Base-by-base conservation (phyloP, 495 filamentous ascomycete genomes). In the Penicillium canescens region DNA sequence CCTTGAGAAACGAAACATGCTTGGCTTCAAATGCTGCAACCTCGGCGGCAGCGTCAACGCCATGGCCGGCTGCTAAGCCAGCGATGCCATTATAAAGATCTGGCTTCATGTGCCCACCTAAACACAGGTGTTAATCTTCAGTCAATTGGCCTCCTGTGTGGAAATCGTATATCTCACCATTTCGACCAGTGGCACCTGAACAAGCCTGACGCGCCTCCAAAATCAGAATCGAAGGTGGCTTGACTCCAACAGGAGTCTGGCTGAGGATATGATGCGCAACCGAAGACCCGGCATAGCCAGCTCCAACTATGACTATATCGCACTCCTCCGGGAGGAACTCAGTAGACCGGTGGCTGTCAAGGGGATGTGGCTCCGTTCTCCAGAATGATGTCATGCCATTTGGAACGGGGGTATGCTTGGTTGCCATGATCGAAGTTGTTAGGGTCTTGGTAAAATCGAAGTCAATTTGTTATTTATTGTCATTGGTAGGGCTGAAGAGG, bases 191-290 rank as follows among this genome's bases (percentile, higher is more conserved):
- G 14, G 90, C 91, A 4, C 91, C 90, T 69, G 81, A 91, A 64
- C 89, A 92, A 13, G 86, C 88, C 74, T 93, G 85, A 43, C 89
- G 77, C 12, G 90, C 90, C 68, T 96, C 91, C 4, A 96, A 69
- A 74, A 94, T 86, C 2, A 91, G 77, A 7, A 92, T 74, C 0
- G 62, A 68, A 14, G 63, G 63, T 0, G 53, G 41, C n/a, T 44
- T 51, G 8, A 68, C 77, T 26, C 75, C 56, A 0, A 63, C 56
- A 52, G 64, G 50, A 39, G 63, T 69, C 55, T 77, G 71, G 46
- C 78, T 66, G 21, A 76, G 59, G 14, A 92, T 72, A 55, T 85
- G 85, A 42, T 83, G 74, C 3, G 86, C 87, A 2, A 83, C 82
- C 41, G 85, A 85, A 3, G 82, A 75, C 0, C 89, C 89, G 8